Conservation (phyloP, 2,329 filamentous ascomycete species). For the Hypoxylon sp. region DNA sequence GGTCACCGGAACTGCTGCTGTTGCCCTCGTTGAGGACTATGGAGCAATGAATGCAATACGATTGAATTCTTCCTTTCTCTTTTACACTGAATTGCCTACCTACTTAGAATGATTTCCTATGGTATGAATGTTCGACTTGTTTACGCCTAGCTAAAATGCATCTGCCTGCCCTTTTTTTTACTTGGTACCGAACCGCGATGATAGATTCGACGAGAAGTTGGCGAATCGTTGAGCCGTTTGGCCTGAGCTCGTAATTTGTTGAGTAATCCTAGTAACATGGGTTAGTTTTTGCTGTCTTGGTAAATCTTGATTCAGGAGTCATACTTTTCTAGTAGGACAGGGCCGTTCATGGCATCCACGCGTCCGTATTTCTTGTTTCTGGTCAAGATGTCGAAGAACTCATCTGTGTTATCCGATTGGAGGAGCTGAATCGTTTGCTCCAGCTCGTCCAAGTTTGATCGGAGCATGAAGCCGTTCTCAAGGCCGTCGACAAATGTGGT, state of each 20-base stretch:
- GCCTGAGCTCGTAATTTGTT: slow-evolving; percentile 65
- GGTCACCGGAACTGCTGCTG: slow-evolving; percentile 14
- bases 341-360: slow-evolving; percentile 90
- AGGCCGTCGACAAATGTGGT: slow-evolving; percentile 86
- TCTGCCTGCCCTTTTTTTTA: slow-evolving; percentile 42
- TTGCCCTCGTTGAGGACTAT: slow-evolving; percentile 2
- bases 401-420: slow-evolving; percentile 88
- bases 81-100: background rate
- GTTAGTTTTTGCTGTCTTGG: slow-evolving; percentile 39
- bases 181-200: slow-evolving; percentile 73
- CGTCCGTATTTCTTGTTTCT: slow-evolving; percentile 93
- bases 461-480: slow-evolving; percentile 83
- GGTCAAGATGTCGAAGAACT: slow-evolving; percentile 92
- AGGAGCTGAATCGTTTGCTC: slow-evolving; percentile 92
- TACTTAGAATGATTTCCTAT: background rate
- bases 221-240: slow-evolving; percentile 71
- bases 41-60: slow-evolving; percentile 34
- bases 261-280: slow-evolving; percentile 63
- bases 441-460: slow-evolving; percentile 89
- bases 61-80: slow-evolving; percentile 20
- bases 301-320: slow-evolving; percentile 35
- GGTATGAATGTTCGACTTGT: slow-evolving; percentile 2
- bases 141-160: background rate
- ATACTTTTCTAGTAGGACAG: slow-evolving; percentile 90
- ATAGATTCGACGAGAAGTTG: slow-evolving; percentile 78